These are phyloP conservation scores for Phytophthora pistaciae DNA, from an alignment of 352 stramenopile species.

Conservation along the genomic window DNA sequence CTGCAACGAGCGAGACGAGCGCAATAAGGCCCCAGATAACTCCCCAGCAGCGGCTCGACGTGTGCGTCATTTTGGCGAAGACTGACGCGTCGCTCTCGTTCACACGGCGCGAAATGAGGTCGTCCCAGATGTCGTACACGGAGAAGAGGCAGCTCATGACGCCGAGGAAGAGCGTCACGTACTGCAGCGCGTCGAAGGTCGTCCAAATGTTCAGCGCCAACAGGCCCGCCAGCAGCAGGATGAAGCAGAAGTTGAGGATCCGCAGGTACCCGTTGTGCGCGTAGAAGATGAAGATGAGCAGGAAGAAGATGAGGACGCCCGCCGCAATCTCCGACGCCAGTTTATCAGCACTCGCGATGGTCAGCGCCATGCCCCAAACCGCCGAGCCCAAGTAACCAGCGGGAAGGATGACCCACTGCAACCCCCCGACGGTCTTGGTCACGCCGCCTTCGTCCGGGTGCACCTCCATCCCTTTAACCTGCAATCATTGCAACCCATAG, in stretches of 20 bases:
- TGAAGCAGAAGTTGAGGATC: slow-evolving; percentile 86
- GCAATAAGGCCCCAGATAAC: slow-evolving; percentile 90
- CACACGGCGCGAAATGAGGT: slow-evolving; percentile 89
- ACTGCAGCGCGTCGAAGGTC: slow-evolving; percentile 74
- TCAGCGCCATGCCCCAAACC: slow-evolving; percentile 88
- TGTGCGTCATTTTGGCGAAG: slow-evolving; percentile 93
- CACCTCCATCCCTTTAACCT: slow-evolving; percentile 91
- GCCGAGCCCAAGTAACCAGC: slow-evolving; percentile 87
- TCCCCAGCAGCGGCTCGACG: slow-evolving; percentile 90
- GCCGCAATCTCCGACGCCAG: slow-evolving; percentile 74
- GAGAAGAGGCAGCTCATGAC: slow-evolving; percentile 94
- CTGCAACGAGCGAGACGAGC: slow-evolving; percentile 74
- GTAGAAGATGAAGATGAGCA: slow-evolving; percentile 89
- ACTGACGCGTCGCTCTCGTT: slow-evolving; percentile 90
- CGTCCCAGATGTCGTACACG: slow-evolving; percentile 93
- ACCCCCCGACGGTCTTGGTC: slow-evolving; percentile 81
- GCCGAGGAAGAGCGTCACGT: slow-evolving; percentile 89
- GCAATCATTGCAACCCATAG: neutral
- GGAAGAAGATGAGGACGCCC: slow-evolving; percentile 89
- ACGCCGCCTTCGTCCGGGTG: slow-evolving; percentile 89
- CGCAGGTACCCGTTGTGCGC: slow-evolving; percentile 90
- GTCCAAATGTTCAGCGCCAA: slow-evolving; percentile 78
- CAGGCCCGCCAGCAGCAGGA: slow-evolving; percentile 81
- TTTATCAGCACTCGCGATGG: slow-evolving; percentile 75
- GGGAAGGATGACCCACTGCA: slow-evolving; percentile 79